phyloP scores from a whole-genome alignment of 2,329 filamentous ascomycete genomes.

The Pyricularia sp. region DNA sequence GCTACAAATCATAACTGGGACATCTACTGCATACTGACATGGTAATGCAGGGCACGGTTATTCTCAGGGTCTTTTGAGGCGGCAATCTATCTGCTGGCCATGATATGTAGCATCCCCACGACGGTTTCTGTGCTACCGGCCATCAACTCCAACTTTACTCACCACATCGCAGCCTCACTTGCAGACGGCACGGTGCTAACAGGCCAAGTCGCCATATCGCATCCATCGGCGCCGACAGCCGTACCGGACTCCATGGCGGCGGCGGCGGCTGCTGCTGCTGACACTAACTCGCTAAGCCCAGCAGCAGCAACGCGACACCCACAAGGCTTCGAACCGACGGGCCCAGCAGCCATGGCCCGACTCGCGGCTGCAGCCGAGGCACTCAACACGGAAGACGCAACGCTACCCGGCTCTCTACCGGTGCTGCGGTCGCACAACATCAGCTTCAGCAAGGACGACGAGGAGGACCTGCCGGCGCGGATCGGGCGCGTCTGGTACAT shows the following conservation, averaged over 20 bases:
- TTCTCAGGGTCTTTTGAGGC: slow-evolving; percentile 90
- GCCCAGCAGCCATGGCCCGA: slow-evolving; percentile 12
- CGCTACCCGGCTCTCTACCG: slow-evolving; percentile 68
- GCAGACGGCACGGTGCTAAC: slow-evolving; percentile 65
- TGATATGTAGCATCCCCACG: slow-evolving; percentile 71
- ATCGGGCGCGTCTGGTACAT: slow-evolving; percentile 91
- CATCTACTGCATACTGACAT: not conserved
- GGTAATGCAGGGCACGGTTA: slow-evolving; percentile 46
- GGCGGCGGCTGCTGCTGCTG: slow-evolving; percentile 1
- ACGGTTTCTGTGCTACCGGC: slow-evolving; percentile 71
- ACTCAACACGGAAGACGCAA: slow-evolving; percentile 60
- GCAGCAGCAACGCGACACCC: slow-evolving; percentile 3
- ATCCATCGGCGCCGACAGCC: slow-evolving; percentile 57
- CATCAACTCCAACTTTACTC: slow-evolving; percentile 89
- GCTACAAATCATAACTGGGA: not conserved
- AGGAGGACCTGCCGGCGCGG: slow-evolving; percentile 62
- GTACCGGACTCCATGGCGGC: slow-evolving; percentile 20
- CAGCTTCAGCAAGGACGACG: slow-evolving; percentile 61
- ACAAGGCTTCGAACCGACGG: slow-evolving; percentile 4
- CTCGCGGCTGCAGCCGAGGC: slow-evolving; percentile 20
- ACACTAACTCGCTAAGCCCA: not conserved
- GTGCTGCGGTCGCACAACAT: slow-evolving; percentile 72
- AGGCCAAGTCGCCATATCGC: slow-evolving; percentile 86
- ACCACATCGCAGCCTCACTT: slow-evolving; percentile 81
- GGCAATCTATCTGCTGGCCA: slow-evolving; percentile 78